Evolutionary conservation across 495 filamentous ascomycete genomes (phyloP), one percentile per base, ranked within the genome.

Genomic region (Hypoxylon perforatum): DNA sequence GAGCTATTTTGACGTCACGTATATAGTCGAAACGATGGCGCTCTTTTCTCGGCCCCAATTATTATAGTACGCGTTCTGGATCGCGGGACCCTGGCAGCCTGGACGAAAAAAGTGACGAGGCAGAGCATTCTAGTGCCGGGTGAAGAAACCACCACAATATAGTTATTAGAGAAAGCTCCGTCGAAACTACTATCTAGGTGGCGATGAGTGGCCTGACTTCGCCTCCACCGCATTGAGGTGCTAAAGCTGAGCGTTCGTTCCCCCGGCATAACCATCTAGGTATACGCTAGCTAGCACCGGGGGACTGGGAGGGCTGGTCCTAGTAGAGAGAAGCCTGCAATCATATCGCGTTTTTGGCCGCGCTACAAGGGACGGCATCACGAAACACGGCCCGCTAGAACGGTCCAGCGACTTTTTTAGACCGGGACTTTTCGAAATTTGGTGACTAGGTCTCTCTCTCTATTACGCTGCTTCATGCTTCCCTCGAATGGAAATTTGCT

Each of bases 311-410:
- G 15, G 30, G 25, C 8, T 41, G 15, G 35, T 38, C 35, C 36
- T n/a, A n/a, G n/a, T n/a, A n/a, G 18, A 17, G 45, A 38, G 41
- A 11, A 21, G 4, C 55, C 21, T 41, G 48, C 15, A 21, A 58
- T 15, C 11, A 30, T n/a, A n/a, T 47, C 25, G 25, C 38, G 23
- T 12, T 56, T 14, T 19, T 52, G 45, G n/a, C n/a, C 21, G 46
- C 41, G 53, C 28, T 30, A 52, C 42, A 45, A 50, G 62, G 58
- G 42, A 17, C 41, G 42, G 51, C 33, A 11, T 54, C 54, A 14
- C 55, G 47, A 59, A 53, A 59, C 39, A 30, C 21, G 62, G 48
- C 23, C 62, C 62, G 47, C 62, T 10, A 21, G 30, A 3, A 33
- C 30, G 30, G 30, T 10, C 7, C 30, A 33, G 30, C 30, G 11